Base-by-base conservation (phyloP, 2,329 filamentous ascomycete species). In the Apiospora phragmitis region DNA sequence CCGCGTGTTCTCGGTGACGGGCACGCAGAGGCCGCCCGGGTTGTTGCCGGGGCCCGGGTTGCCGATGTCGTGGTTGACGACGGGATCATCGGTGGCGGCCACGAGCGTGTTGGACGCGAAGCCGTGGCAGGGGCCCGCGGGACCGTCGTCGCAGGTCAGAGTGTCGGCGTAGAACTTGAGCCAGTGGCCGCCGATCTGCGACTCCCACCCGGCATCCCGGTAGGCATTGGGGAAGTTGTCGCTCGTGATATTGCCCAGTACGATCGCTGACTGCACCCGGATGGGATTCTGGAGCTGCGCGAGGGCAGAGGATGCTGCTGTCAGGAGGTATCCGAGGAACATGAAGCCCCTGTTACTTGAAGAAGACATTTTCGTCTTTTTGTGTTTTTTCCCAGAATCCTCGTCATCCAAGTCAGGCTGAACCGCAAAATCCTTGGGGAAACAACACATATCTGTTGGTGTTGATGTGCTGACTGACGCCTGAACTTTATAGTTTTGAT, bases 121-220 rank as follows among this genome's bases (percentile, higher is more conserved):
- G 65, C 65, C 65, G 43, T 67, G 43, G 43, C 65, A 67, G 43
- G 24, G 24, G 18, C 43, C 43, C 24, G 65, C 38, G 65, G 41
- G 41, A 8, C 65, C 65, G 18, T 21, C 38, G 24, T 42, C 41
- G 65, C 65, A 67, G n/a, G 43, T 9, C 38, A 21, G 38, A 14
- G 65, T 67, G 65, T 67, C 65, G 43, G 65, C 65, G 65, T 67
- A 67, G 65, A 67, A 67, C 65, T 67, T 67, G 65, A 67, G 35
- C 43, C 41, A 67, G 65, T 26, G 65, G n/a, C 29, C 8, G 26
- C 65, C 65, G 38, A 67, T 24, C 29, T 26, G 65, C 38, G 65
- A 67, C 24, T 42, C 65, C 65, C 65, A 67, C 14, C 65, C 65
- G 29, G 41, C 65, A 29, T 67, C 65, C 14, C 65, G 65, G 38